Evolutionary conservation across 1,284 basidiomycete genomes (phyloP), one percentile per base, ranked within the genome.

Genomic region (Melampsora americana): DNA sequence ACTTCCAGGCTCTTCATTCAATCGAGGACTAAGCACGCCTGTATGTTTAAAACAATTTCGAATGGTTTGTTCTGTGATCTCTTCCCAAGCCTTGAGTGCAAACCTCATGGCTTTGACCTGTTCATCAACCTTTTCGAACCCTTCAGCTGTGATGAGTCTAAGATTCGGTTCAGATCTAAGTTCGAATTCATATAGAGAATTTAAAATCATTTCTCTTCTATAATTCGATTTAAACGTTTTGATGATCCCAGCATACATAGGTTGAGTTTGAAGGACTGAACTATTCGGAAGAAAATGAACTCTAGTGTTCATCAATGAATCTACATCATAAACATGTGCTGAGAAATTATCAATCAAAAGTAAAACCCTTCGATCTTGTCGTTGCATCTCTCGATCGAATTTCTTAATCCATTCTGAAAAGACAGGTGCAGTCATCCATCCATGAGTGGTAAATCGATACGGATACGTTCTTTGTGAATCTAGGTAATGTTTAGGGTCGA

Each of bases 321-420:
- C 71, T 3, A 35, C 44, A 14, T 74, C 71, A 28, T 50, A 66
- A 4, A 74, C 28, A 28, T 50, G 61, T 6, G 59, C 61, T 46
- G 26, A 32, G 9, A 46, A 42, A 56, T 66, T 74, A 30, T 74
- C 71, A 16, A 74, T 66, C 42, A 74, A 16, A 4, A 74, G 26
- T 42, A 74, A 46, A 4, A 67, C 64, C 32, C 42, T 56, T 1
- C 71, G 62, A 18, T 32, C 30, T 46, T 65, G 70, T 2, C 70
- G 70, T 32, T 64, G 61, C 60, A 72, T 64, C 2, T 72, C 70
- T 26, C 70, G 61, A 72, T 72, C 62, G 23, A 72, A 72, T 28
- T 72, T 72, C n/a, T 64, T 72, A n/a, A 72, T 65, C 70, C 70
- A 72, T 48, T 72, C 70, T 5, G 70, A 30, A 66, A 74, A 74